Base-by-base conservation (phyloP, 352 stramenopile species). In the Phytophthora idaei region DNA sequence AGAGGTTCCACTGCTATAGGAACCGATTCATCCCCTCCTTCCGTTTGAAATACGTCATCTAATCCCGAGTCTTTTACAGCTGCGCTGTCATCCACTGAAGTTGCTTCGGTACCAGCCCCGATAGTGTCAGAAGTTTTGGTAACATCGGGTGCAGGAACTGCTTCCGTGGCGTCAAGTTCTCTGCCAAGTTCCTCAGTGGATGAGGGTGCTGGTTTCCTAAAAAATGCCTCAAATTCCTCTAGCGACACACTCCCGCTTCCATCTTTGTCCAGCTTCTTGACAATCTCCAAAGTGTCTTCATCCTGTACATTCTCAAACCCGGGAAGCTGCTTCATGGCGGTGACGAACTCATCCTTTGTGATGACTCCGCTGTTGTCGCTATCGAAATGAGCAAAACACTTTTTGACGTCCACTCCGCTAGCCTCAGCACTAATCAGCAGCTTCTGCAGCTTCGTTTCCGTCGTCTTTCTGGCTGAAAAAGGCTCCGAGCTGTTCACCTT, bases 341-440 rank as follows among this genome's bases (percentile, higher is more conserved):
- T 49, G 6, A 70, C 57, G 25, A 94, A 90, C 46, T 92, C 86
- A 1, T 70, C 62, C 9, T 63, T 70, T 8, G 80, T 82, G 41
- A 94, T 77, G 6, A 39, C 64, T 14, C 78, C 81, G 14, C 74
- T 76, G 2, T 65, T 66, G 37, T 90, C 67, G 5, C 41, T 57
- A 59, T 92, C 86, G 50, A 92, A 87, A 59, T 88, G 78, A 3
- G 59, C 63, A 61, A 94, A 92, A 21, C 72, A 81, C 5, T 67
- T 31, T 4, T 73, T 67, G 2, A 89, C 63, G 32, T 77, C 69
- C 31, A 81, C 61, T 17, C 78, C 78, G 15, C 52, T 69, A 8
- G 55, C 56, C 15, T 80, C 49, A 8, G 76, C 76, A 8, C 41
- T 47, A 2, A 70, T 31, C 21, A 90, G 46, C 12, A 88, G 41